Evolutionary conservation across 441 rosid species (phyloP).

Genomic region (Jatropha podagrica): DNA sequence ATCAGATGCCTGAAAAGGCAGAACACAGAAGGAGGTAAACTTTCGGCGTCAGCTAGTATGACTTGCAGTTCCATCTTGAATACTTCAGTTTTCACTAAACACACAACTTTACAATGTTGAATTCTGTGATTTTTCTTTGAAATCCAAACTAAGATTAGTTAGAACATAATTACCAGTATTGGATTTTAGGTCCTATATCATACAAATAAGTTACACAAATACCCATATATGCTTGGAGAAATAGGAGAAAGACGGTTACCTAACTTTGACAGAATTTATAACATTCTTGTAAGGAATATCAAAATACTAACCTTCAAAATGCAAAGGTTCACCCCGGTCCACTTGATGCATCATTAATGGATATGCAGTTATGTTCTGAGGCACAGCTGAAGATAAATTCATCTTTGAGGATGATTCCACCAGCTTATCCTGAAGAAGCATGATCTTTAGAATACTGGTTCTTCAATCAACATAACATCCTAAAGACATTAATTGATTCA

Average conservation of each 20-base stretch:
- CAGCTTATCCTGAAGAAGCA: slow-evolving; percentile 80
- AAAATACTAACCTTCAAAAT: slow-evolving; percentile 58
- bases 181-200: background rate
- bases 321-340: slow-evolving; percentile 42
- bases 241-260: background rate
- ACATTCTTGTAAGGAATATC: background rate
- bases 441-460: slow-evolving; percentile 45
- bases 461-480: slow-evolving; percentile 44
- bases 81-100: background rate
- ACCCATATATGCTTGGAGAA: background rate
- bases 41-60: background rate
- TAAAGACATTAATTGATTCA: slow-evolving; percentile 37
- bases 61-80: background rate
- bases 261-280: background rate
- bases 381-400: slow-evolving; percentile 42
- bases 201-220: background rate
- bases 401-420: slow-evolving; percentile 60
- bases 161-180: background rate
- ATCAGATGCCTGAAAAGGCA: no score
- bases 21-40: background rate
- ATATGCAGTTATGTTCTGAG: slow-evolving; percentile 55
- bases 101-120: background rate
- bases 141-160: background rate
- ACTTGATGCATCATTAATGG: slow-evolving; percentile 47
- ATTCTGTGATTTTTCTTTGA: background rate